A percentile compares a stretch with the other conserved stretches of the same genome.
Conservation (phyloP, 2,329 filamentous ascomycete genomes). For the Scedosporium dehoogii region DNA sequence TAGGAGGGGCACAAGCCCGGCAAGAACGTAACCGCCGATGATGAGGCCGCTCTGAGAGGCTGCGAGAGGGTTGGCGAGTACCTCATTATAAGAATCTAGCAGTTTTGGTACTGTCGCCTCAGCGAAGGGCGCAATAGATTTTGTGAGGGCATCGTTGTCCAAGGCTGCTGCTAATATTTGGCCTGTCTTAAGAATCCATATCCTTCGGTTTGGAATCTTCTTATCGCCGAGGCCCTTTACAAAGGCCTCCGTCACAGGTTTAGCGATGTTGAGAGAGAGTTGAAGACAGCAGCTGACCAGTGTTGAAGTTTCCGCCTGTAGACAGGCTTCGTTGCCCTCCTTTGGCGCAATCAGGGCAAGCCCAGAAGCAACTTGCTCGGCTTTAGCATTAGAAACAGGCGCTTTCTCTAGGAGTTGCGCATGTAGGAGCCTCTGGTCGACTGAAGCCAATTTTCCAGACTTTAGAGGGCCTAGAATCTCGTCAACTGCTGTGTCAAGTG, state of each 20-base stretch:
- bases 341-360: constrained; percentile 64
- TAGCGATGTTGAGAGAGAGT: constrained; percentile 52
- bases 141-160: constrained; percentile 30
- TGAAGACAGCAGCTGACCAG: constrained; percentile 56
- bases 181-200: constrained; percentile 71
- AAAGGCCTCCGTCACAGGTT: constrained; percentile 59
- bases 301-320: constrained; percentile 64
- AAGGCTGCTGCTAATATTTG: constrained; percentile 54
- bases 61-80: constrained; percentile 64
- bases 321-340: constrained; percentile 78
- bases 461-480: constrained; percentile 76
- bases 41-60: constrained; percentile 78
- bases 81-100: constrained; percentile 66
- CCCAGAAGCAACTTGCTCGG: constrained; percentile 55
- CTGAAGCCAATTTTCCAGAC: constrained; percentile 69
- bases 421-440: constrained; percentile 76
- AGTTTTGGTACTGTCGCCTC: constrained; percentile 46
- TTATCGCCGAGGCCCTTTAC: constrained; percentile 81
- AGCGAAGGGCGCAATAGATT: constrained; percentile 28
- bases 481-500: constrained; percentile 59
- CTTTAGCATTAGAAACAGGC: constrained; percentile 48
- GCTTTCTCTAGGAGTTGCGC: constrained; percentile 68
- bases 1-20: constrained; percentile 49
- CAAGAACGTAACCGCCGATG: constrained; percentile 65
- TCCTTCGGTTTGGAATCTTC: constrained; percentile 61